phyloP scores from a whole-genome alignment of 805 yeast species.

The Wickerhamiella sorbophila region DNA sequence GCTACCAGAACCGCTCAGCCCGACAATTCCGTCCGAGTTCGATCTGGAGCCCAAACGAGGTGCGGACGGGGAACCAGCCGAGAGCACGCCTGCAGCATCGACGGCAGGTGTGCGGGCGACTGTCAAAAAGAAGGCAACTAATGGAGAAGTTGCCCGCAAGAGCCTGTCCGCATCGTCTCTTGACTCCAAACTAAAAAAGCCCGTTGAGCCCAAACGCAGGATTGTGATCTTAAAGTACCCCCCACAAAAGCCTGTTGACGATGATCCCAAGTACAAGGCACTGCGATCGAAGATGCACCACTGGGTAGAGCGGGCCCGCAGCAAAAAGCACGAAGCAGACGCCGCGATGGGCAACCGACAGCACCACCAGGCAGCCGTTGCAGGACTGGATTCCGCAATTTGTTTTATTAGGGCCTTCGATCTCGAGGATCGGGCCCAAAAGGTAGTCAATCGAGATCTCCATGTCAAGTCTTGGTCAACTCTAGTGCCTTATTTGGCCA shows the following conservation, averaged over 20 bases:
- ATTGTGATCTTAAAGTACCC: slow-evolving; percentile 7
- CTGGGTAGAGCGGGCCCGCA: slow-evolving; percentile 29
- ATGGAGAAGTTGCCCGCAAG: background rate
- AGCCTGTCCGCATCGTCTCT: background rate
- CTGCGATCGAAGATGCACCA: slow-evolving; percentile 20
- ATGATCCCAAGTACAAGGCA: slow-evolving; percentile 15
- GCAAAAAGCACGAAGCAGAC: slow-evolving; percentile 30
- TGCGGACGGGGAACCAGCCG: background rate
- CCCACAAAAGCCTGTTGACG: background rate
- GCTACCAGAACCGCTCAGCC: slow-evolving; percentile 26
- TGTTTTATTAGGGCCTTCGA: slow-evolving; percentile 28
- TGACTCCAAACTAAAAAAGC: no score
- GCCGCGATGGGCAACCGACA: slow-evolving; percentile 19
- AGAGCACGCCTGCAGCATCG: background rate
- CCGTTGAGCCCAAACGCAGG: background rate
- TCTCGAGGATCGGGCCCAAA: slow-evolving; percentile 27
- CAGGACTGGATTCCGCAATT: slow-evolving; percentile 28
- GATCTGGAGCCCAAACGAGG: background rate
- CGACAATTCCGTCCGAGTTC: slow-evolving; percentile 27
- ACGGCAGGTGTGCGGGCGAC: background rate
- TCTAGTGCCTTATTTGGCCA: slow-evolving; percentile 23
- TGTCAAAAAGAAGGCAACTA: background rate
- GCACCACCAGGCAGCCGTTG: slow-evolving; percentile 23
- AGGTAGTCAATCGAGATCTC: slow-evolving; percentile 17
- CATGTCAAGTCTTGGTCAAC: slow-evolving; percentile 27